Conservation (phyloP, 441 rosid species). For the Erodium moschatum region DNA sequence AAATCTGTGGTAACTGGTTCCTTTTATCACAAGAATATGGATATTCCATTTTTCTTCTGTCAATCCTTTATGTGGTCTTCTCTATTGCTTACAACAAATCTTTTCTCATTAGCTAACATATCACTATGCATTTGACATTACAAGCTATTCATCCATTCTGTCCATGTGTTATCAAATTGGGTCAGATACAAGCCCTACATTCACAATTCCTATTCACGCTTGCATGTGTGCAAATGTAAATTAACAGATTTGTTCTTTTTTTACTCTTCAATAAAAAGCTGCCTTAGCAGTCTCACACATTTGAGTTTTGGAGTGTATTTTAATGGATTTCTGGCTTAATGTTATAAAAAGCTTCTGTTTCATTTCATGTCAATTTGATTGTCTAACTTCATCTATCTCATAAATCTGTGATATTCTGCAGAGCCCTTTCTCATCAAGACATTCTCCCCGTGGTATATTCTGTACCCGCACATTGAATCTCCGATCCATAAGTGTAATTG, state of each 20-base stretch:
- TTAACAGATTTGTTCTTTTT: not conserved
- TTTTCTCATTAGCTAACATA: not conserved
- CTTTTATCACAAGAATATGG: not conserved
- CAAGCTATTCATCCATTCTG: not conserved
- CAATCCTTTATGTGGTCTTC: not conserved
- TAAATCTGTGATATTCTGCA: conserved; percentile 26
- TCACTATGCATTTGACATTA: conserved; percentile 4
- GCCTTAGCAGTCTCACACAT: not conserved
- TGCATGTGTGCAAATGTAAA: not conserved
- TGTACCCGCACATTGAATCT: conserved; percentile 88
- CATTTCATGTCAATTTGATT: not conserved
- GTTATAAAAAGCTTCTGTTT: not conserved
- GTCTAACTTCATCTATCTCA: conserved; percentile 17
- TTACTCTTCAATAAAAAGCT: not conserved
- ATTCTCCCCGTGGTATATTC: conserved; percentile 84
- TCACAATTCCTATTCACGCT: not conserved
- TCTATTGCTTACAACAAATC: not conserved
- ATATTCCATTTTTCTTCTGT: not conserved
- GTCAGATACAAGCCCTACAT: not conserved
- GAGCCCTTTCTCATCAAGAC: conserved; percentile 71
- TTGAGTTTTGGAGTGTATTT: conserved; percentile 1
- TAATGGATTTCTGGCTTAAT: not conserved
- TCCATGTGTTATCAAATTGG: conserved; percentile 5
- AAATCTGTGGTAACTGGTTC: not conserved
- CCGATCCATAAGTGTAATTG: conserved; percentile 88